Percentiles rank a stretch among this genome's conserved stretches.
These are phyloP conservation scores for Mycena epipterygia DNA, from an alignment of 768 basidiomycete species.

Conservation along the genomic window DNA sequence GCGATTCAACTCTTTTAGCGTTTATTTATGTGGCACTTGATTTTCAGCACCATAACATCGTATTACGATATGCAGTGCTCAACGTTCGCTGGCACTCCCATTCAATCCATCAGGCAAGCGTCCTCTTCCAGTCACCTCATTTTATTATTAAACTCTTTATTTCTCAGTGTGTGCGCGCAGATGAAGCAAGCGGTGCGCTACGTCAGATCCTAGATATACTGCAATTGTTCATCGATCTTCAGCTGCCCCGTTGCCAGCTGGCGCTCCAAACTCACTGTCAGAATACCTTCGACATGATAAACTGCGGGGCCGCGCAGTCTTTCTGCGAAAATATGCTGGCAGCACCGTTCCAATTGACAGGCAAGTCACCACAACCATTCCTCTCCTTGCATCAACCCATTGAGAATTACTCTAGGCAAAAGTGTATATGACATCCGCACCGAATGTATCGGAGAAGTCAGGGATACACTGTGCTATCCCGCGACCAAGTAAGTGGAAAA, in stretches of 20 bases:
- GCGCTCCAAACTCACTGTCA: conserved; percentile 55
- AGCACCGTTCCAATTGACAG: conserved; percentile 42
- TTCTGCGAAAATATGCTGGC: conserved; percentile 53
- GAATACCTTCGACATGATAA: conserved; percentile 58
- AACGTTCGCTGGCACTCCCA: conserved; percentile 42
- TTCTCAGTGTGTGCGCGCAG: conserved; percentile 39
- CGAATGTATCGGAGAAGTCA: conserved; percentile 30
- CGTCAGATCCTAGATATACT: not conserved
- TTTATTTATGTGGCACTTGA: conserved; percentile 44
- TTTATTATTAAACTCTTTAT: not conserved
- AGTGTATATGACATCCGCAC: conserved; percentile 30
- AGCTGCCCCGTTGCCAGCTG: conserved; percentile 62
- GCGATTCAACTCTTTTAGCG: conserved; percentile 14
- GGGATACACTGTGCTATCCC: conserved; percentile 32
- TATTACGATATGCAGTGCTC: conserved; percentile 65
- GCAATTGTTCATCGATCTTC: not conserved
- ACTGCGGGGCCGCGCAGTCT: conserved; percentile 54
- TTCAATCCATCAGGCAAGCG: conserved; percentile 50
- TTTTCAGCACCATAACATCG: conserved; percentile 45
- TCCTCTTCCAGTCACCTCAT: not conserved
- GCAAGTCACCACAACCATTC: conserved; percentile 39
- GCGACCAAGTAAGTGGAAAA: conserved; percentile 2
- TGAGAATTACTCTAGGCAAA: conserved; percentile 1
- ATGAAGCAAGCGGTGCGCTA: conserved; percentile 56
- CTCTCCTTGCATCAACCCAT: not conserved